Evolutionary conservation across 2,329 filamentous ascomycete genomes (phyloP), one percentile per base, ranked within the genome.

Genomic region (Fusarium ramigenum): DNA sequence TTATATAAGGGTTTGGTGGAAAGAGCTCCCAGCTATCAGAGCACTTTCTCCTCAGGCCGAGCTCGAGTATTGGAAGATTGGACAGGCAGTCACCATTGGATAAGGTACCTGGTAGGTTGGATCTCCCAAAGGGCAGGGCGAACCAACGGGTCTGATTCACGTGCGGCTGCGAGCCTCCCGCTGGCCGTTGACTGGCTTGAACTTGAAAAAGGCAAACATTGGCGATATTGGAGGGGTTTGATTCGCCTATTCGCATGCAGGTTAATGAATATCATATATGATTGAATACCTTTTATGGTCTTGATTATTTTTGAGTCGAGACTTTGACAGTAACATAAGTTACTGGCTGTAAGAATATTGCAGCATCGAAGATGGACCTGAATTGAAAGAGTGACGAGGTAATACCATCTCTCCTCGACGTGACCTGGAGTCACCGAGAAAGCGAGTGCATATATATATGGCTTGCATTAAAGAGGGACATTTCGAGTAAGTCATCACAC

Each of bases 111-210:
- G 7, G 28, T 34, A 34, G 32, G 32, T 30, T 21, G 18, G 54
- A 36, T 25, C 40, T 28, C 18, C 19, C 25, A 21, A 44, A 60
- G 36, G 53, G 53, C 25, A 63, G 42, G 39, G 32, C 37, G 47
- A 70, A 54, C 66, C 66, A 72, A 66, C 69, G 34, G 37, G 40
- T 46, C 49, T 58, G 47, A 52, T 74, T 65, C 71, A 74, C 63
- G 68, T 72, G 72, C 63, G 60, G 60, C 63, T 62, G 60, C 53
- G 37, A 66, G 64, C 56, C 49, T 64, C 28, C 34, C 39, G 46
- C 56, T 34, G 11, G 43, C 46, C 30, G 34, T 36, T 36, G 40
- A n/a, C 61, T 57, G 43, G 37, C 36, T 53, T 47, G 18, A 40
- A 39, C 36, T 53, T 47, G 18, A 40, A 39, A 40, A 47, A 42